Conservation (phyloP, 768 basidiomycete genomes). For the Multifurca ochricompacta region DNA sequence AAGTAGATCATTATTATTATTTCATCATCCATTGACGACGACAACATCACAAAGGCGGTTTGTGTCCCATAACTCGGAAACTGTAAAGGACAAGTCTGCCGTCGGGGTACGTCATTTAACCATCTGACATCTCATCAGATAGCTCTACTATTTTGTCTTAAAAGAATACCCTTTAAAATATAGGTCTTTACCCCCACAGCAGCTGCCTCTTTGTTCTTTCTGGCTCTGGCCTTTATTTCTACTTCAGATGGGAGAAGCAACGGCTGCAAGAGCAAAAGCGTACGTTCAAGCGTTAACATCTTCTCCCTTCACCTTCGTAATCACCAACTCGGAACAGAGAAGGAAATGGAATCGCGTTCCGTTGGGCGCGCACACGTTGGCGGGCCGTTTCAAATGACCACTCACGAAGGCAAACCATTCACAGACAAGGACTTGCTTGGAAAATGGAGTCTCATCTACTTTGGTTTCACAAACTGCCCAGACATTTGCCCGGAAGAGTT, state of each 20-base stretch:
- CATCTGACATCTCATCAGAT: neutral
- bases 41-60: slow-evolving; percentile 3
- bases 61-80: slow-evolving; percentile 5
- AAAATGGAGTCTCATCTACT: slow-evolving; percentile 89
- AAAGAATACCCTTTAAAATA: neutral
- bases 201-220: slow-evolving; percentile 79
- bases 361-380: slow-evolving; percentile 86
- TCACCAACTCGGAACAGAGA: slow-evolving; percentile 32
- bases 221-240: slow-evolving; percentile 74
- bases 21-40: no score
- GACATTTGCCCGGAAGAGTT: slow-evolving; percentile 98
- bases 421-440: slow-evolving; percentile 80
- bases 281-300: slow-evolving; percentile 28
- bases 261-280: slow-evolving; percentile 70
- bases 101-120: slow-evolving; percentile 14
- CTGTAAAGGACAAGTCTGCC: slow-evolving; percentile 13
- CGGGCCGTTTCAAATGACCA: slow-evolving; percentile 76
- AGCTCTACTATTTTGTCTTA: neutral
- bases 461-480: slow-evolving; percentile 99
- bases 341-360: slow-evolving; percentile 62
- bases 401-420: slow-evolving; percentile 59
- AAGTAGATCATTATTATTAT: no score
- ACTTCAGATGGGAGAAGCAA: slow-evolving; percentile 84
- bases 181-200: slow-evolving; percentile 91
- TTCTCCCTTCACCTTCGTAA: neutral